Base-by-base conservation (phyloP, 306 rosid genomes). In the Rosa multiflora region DNA sequence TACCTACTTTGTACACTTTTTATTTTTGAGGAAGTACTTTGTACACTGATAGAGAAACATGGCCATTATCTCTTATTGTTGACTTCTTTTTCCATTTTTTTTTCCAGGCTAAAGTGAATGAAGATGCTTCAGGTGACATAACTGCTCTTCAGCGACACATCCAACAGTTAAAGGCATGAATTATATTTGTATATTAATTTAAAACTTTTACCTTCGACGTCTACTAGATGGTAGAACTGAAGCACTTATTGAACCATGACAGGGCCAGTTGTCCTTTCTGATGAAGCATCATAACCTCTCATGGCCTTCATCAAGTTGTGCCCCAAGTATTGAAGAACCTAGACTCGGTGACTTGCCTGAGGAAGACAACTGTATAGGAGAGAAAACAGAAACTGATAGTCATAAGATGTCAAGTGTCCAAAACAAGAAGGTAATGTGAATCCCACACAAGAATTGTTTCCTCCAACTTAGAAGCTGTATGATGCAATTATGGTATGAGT, bases 111-210 rank as follows among this genome's bases (percentile, higher is more conserved):
- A 92, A 92, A 88, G 97, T 94, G 85, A 95, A 92, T 35, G 98
- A 92, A 88, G 97, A 91, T 82, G 93, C 98, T 82, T 95, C 97
- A 37, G 98, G 97, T 56, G 97, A 92, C 82, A 83, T 84, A 83
- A 88, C 84, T 75, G 95, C 95, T 75, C 90, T 92, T 82, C 99
- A 92, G 79, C 85, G 89, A 85, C 97, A 94, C 85, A 91, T 95
- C 83, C 90, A 91, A 80, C 93, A 91, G 80, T 80, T 92, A 76
- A 95, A 95, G 99, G 99, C 91, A 85, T 62, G 75, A 26, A 42
- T 64, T 64, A 8, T 76, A 32, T n/a, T 83, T 80, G 72, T 55
- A 21, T 70, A 71, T 66, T 79, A 82, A 82, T 47, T 88, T 46
- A 64, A 62, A 77, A 40, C 58, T 83, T 77, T 84, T 77, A 56